Conservation (phyloP, 2,329 filamentous ascomycete genomes). For the Sporothrix pseudoabietina region DNA sequence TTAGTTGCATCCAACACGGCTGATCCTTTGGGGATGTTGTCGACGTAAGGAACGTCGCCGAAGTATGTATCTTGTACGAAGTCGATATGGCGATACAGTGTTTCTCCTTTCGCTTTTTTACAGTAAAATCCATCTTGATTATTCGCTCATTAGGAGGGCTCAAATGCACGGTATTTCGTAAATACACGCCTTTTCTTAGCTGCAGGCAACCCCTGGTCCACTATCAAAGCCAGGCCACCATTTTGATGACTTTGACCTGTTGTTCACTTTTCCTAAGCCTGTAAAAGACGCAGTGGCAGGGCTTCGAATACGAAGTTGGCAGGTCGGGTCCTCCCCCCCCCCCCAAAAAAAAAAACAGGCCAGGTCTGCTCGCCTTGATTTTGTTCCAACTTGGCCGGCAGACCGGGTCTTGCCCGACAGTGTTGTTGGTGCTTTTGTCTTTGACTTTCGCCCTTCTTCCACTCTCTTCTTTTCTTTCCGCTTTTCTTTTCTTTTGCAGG, state of each 20-base stretch:
- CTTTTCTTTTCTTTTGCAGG: background rate
- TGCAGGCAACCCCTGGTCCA: conserved; percentile 4
- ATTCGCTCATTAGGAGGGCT: background rate
- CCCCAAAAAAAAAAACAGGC: background rate
- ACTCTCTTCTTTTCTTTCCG: background rate
- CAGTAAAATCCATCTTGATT: background rate
- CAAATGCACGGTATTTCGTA: background rate
- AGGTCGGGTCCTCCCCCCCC: background rate
- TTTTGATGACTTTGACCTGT: background rate
- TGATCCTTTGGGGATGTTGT: background rate
- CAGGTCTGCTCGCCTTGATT: background rate
- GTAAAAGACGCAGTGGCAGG: conserved; percentile 19
- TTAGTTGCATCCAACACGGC: background rate
- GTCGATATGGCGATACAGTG: background rate
- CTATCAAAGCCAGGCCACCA: background rate
- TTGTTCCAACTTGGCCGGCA: background rate
- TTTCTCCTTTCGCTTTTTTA: background rate
- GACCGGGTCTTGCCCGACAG: background rate
- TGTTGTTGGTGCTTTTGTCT: background rate
- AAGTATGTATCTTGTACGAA: background rate
- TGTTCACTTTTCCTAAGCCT: background rate
- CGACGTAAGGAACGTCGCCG: background rate
- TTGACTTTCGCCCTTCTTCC: background rate
- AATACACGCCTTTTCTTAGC: background rate
- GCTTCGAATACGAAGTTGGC: conserved; percentile 12